phyloP scores from a whole-genome alignment of 345 rosid species.

The Brassica cretica region DNA sequence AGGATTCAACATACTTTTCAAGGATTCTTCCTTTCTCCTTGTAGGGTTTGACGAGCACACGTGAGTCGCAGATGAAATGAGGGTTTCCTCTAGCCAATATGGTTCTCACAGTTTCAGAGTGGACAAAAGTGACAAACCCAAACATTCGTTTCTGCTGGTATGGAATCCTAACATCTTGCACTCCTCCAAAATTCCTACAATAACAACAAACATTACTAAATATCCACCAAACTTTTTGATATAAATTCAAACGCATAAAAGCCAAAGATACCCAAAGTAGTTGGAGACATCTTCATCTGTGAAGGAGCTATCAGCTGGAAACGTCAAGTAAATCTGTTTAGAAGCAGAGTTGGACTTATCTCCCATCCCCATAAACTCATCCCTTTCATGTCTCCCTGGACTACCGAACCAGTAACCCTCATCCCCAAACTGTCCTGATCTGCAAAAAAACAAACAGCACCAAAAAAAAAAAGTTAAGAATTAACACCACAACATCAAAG shows the following conservation, averaged over 20 bases:
- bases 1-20: constrained; percentile 56
- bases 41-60: constrained; percentile 97
- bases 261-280: constrained; percentile 67
- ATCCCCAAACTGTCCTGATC: constrained; percentile 53
- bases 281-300: constrained; percentile 94
- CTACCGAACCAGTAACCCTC: constrained; percentile 64
- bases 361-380: constrained; percentile 60
- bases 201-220: constrained; percentile 6
- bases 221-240: background rate
- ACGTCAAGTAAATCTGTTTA: constrained; percentile 93
- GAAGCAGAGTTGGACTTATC: constrained; percentile 78
- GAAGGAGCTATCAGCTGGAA: constrained; percentile 95
- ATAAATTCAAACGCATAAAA: constrained; percentile 5
- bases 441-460: constrained; percentile 44
- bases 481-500: background rate
- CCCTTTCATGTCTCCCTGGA: constrained; percentile 59
- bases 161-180: constrained; percentile 98
- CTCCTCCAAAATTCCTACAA: constrained; percentile 78
- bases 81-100: constrained; percentile 89
- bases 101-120: constrained; percentile 77
- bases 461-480: constrained; percentile 8
- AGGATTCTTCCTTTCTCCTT: constrained; percentile 92
- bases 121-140: constrained; percentile 91
- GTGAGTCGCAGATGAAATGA: constrained; percentile 92
- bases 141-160: constrained; percentile 98